Evolutionary conservation across 192 early-diverging fungal species (phyloP).

Genomic region (Phycomyces nitens): DNA sequence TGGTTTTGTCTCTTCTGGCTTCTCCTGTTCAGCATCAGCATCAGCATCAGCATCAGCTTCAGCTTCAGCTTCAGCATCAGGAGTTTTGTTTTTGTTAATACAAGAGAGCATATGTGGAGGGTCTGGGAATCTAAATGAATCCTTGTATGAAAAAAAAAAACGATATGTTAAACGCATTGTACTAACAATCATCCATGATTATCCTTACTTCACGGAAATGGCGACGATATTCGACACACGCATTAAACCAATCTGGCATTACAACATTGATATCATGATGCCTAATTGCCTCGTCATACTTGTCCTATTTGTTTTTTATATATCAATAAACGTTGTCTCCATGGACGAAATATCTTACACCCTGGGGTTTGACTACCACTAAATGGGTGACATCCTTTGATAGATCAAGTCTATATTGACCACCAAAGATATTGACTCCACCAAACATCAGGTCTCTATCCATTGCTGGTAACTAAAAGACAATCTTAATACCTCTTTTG

Average conservation of each 20-base stretch:
- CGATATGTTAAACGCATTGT: too few species aligned
- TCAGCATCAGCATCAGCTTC: background rate
- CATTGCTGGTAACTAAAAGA: slow-evolving; percentile 16
- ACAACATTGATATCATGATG: slow-evolving; percentile 53
- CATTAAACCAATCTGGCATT: slow-evolving; percentile 74
- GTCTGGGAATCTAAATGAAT: background rate
- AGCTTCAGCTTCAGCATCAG: background rate
- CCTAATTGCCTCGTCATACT: slow-evolving; percentile 42
- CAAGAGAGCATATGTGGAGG: too few species aligned
- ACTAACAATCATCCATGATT: too few species aligned
- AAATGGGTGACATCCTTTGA: slow-evolving; percentile 41
- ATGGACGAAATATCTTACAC: slow-evolving; percentile 16
- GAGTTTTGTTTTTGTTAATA: too few species aligned
- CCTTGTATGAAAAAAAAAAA: background rate
- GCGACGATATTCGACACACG: slow-evolving; percentile 53
- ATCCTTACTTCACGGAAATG: slow-evolving; percentile 44
- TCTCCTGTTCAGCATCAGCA: background rate
- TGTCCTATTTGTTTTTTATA: slow-evolving; percentile 21
- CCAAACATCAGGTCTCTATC: slow-evolving; percentile 31
- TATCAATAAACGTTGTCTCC: background rate
- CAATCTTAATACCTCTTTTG: background rate
- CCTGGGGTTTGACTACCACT: slow-evolving; percentile 13
- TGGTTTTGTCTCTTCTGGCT: too few species aligned
- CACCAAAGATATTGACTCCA: slow-evolving; percentile 26
- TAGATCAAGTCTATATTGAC: slow-evolving; percentile 28